phyloP scores from a whole-genome alignment of 2,329 filamentous ascomycete species.

The Ceratocystis lukuohia region DNA sequence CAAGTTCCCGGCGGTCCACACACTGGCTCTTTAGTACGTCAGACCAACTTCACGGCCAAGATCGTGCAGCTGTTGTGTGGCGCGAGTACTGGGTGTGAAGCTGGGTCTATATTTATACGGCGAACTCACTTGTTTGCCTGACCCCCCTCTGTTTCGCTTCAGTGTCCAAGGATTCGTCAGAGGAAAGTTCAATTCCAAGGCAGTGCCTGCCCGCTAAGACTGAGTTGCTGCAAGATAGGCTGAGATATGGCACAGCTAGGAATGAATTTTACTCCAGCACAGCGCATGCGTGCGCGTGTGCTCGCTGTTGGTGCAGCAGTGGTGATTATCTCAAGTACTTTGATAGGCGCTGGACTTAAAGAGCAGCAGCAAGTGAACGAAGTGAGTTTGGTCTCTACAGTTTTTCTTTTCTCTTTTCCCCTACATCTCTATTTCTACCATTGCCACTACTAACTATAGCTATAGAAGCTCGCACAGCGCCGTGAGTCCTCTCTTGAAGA shows the following conservation, averaged over 20 bases:
- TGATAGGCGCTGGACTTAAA: constrained; percentile 39
- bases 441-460: neutral
- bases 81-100: constrained; percentile 16
- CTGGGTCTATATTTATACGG: neutral
- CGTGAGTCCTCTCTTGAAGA: constrained; percentile 30
- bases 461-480: constrained; percentile 28
- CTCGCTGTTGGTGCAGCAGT: constrained; percentile 34
- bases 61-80: constrained; percentile 11
- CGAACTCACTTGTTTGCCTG: neutral
- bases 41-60: neutral
- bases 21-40: neutral
- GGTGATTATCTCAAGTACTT: constrained; percentile 34
- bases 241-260: neutral
- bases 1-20: neutral
- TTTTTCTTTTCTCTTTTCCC: neutral
- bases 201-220: neutral
- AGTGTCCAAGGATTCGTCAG: neutral
- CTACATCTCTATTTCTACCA: neutral
- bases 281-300: constrained; percentile 20
- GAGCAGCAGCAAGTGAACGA: constrained; percentile 35
- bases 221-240: neutral
- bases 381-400: constrained; percentile 24
- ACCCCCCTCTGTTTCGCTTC: neutral
- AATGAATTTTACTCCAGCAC: constrained; percentile 2
- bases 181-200: neutral